phyloP scores from a whole-genome alignment of 306 rosid species.

The Benincasa hispida region DNA sequence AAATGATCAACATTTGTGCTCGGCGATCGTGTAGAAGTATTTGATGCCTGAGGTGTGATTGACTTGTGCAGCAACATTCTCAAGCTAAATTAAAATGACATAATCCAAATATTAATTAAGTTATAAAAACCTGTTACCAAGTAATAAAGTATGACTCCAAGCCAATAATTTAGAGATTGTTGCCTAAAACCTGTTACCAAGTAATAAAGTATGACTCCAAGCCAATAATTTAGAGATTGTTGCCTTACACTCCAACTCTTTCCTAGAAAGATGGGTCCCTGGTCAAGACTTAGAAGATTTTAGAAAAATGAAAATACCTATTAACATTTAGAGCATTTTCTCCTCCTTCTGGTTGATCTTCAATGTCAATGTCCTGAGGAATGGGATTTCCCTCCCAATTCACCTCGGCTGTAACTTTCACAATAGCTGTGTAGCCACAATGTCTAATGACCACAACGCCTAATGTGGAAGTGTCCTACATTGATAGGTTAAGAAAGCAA shows the following conservation, averaged over 20 bases:
- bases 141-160: background rate
- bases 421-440: slow-evolving; percentile 93
- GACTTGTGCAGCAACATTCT: slow-evolving; percentile 73
- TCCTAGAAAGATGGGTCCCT: background rate
- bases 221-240: background rate
- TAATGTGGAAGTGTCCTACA: slow-evolving; percentile 80
- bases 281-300: background rate
- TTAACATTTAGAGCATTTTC: slow-evolving; percentile 85
- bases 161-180: background rate
- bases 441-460: slow-evolving; percentile 77
- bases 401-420: slow-evolving; percentile 53
- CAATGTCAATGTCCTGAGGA: slow-evolving; percentile 68
- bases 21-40: slow-evolving; percentile 30
- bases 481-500: slow-evolving; percentile 12
- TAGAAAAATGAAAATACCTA: slow-evolving; percentile 34
- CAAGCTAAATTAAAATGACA: slow-evolving; percentile 45
- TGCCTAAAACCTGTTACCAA: background rate
- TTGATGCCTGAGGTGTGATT: slow-evolving; percentile 39
- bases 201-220: background rate
- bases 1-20: slow-evolving; percentile 40
- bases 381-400: slow-evolving; percentile 39
- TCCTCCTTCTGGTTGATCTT: slow-evolving; percentile 96
- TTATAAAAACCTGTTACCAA: background rate
- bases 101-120: slow-evolving; percentile 14
- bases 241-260: background rate